phyloP scores from a whole-genome alignment of 2,329 filamentous ascomycete species.

The Diaporthe sp. region DNA sequence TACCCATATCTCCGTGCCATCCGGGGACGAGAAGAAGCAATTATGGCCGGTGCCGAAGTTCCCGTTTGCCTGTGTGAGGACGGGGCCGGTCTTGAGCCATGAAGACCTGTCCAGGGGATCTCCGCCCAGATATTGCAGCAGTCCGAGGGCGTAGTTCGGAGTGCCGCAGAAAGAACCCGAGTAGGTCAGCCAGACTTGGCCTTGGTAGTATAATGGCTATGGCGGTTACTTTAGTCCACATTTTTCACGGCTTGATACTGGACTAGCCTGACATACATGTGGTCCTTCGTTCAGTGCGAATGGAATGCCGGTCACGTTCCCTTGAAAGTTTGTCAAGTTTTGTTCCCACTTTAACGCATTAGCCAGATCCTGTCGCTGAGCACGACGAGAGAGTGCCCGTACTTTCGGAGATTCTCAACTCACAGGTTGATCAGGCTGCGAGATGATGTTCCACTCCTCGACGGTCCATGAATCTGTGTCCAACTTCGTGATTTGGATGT shows the following conservation, averaged over 20 bases:
- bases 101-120: conserved; percentile 28
- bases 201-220: conserved; percentile 40
- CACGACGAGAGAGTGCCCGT: not conserved
- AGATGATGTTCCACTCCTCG: conserved; percentile 41
- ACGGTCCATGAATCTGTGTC: conserved; percentile 40
- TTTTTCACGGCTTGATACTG: not conserved
- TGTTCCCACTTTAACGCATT: conserved; percentile 33
- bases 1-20: conserved; percentile 32
- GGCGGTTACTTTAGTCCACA: not conserved
- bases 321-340: conserved; percentile 32
- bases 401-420: not conserved
- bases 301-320: not conserved
- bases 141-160: conserved; percentile 40
- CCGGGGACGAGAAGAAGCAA: conserved; percentile 37
- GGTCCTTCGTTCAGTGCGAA: conserved; percentile 24
- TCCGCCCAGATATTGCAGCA: conserved; percentile 40
- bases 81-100: conserved; percentile 40
- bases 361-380: not conserved
- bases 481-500: conserved; percentile 38
- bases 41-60: conserved; percentile 42
- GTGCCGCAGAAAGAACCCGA: conserved; percentile 41
- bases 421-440: conserved; percentile 39
- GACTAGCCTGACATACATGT: not conserved
- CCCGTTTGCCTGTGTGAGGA: conserved; percentile 41
- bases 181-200: conserved; percentile 41